Evolutionary conservation across 1,284 basidiomycete species (phyloP).

Genomic region (Clitocybe nebularis): DNA sequence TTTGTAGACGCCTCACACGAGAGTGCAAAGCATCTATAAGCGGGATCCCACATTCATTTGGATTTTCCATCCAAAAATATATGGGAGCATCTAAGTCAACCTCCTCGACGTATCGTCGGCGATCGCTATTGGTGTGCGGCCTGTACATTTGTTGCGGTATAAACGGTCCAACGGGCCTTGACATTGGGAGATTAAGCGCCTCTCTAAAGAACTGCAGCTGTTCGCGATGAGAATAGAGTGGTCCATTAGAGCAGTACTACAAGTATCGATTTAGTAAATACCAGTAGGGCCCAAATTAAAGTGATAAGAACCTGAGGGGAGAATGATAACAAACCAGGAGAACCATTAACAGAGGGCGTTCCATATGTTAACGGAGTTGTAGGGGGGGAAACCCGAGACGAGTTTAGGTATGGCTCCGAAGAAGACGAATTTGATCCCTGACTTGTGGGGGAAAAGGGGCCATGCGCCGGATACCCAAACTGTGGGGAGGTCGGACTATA

Average conservation of each 20-base stretch:
- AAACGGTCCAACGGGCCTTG: conserved; percentile 36
- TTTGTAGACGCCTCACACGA: conserved; percentile 45
- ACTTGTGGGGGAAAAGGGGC: too few relatives aligned
- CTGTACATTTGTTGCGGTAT: conserved; percentile 67
- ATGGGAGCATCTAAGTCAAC: conserved; percentile 58
- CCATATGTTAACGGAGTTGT: conserved; percentile 2
- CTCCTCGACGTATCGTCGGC: conserved; percentile 68
- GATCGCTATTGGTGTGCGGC: conserved; percentile 71
- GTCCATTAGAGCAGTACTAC: too few relatives aligned
- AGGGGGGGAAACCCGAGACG: conserved; percentile 2
- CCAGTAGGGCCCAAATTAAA: background rate
- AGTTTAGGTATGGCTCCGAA: too few relatives aligned
- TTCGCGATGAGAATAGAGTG: conserved; percentile 29
- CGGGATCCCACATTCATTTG: conserved; percentile 53
- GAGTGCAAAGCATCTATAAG: conserved; percentile 49
- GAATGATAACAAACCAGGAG: background rate
- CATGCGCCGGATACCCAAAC: too few relatives aligned
- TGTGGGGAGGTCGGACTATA: too few relatives aligned
- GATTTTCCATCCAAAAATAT: conserved; percentile 50
- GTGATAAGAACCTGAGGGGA: conserved; percentile 4
- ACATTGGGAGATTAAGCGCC: conserved; percentile 30
- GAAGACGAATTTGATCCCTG: too few relatives aligned
- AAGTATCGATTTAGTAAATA: too few relatives aligned
- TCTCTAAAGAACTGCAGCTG: conserved; percentile 40
- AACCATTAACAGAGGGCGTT: background rate